Percentiles rank a stretch among this genome's conserved stretches.
phyloP scores from a whole-genome alignment of 352 stramenopile genomes.

The Globisporangium camurandrum region DNA sequence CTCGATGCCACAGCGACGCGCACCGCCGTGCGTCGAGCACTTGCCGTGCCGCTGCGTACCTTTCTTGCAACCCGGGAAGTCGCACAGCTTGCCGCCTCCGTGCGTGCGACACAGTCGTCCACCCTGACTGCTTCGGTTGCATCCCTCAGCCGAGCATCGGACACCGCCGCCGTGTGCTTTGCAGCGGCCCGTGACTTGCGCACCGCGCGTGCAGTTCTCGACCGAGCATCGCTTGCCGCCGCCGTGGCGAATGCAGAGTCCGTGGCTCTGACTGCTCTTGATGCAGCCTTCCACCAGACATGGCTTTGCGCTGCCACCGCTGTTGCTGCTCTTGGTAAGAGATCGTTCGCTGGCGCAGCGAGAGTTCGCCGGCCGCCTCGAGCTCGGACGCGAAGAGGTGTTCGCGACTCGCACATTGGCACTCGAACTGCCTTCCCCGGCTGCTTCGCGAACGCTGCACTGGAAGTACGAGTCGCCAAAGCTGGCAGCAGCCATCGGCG shows the following conservation, averaged over 20 bases:
- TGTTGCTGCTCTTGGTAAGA: not conserved
- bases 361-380: not conserved
- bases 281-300: conserved; percentile 22
- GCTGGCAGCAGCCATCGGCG: conserved; percentile 2
- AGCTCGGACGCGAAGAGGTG: not conserved
- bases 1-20: conserved; percentile 21
- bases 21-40: conserved; percentile 41
- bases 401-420: no score
- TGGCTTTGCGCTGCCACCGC: not conserved
- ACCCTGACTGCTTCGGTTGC: conserved; percentile 32
- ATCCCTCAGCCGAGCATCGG: conserved; percentile 34
- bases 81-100: conserved; percentile 44
- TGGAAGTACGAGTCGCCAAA: not conserved
- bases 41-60: conserved; percentile 38
- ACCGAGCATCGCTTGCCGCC: conserved; percentile 67
- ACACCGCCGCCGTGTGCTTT: conserved; percentile 39
- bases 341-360: not conserved
- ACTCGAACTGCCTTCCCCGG: not conserved
- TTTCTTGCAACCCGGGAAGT: conserved; percentile 39
- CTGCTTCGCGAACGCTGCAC: not conserved
- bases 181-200: conserved; percentile 35
- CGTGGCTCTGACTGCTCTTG: conserved; percentile 29
- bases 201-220: conserved; percentile 29
- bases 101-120: conserved; percentile 40
- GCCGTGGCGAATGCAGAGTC: conserved; percentile 70